phyloP scores from a whole-genome alignment of 2,329 filamentous ascomycete genomes.

The Penicillium sp. region DNA sequence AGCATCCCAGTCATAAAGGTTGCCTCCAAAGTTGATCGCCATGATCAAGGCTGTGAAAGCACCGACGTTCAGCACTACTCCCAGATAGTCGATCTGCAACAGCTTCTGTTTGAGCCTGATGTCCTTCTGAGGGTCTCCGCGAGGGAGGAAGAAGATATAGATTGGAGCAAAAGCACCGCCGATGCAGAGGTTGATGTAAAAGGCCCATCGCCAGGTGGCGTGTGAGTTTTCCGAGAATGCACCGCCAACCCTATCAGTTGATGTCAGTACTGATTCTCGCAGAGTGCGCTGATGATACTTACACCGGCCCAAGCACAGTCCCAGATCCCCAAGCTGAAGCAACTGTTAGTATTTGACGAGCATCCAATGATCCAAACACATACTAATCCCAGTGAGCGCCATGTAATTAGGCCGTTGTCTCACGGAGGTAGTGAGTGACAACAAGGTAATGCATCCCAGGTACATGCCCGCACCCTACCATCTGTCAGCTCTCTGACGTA shows the following conservation, averaged over 20 bases:
- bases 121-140: slow-evolving; percentile 21
- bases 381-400: slow-evolving; percentile 29
- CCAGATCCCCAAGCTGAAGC: slow-evolving; percentile 13
- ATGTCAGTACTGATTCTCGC: neutral
- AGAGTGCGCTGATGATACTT: neutral
- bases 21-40: slow-evolving; percentile 51
- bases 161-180: slow-evolving; percentile 44
- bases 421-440: slow-evolving; percentile 17
- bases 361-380: neutral
- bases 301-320: slow-evolving; percentile 35
- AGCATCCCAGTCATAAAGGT: slow-evolving; percentile 47
- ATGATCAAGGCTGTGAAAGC: slow-evolving; percentile 45
- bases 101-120: slow-evolving; percentile 22
- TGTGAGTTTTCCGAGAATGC: slow-evolving; percentile 27
- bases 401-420: slow-evolving; percentile 31
- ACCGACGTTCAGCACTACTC: slow-evolving; percentile 43
- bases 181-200: slow-evolving; percentile 55
- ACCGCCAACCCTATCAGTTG: slow-evolving; percentile 30
- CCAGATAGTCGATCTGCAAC: slow-evolving; percentile 45
- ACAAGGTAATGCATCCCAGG: slow-evolving; percentile 28
- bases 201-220: slow-evolving; percentile 38
- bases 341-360: neutral
- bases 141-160: slow-evolving; percentile 44
- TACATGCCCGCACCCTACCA: slow-evolving; percentile 33
- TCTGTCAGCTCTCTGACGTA: slow-evolving; percentile 29